Evolutionary conservation across 2,329 filamentous ascomycete genomes (phyloP).

Genomic region (Pseudocercospora fuligena): DNA sequence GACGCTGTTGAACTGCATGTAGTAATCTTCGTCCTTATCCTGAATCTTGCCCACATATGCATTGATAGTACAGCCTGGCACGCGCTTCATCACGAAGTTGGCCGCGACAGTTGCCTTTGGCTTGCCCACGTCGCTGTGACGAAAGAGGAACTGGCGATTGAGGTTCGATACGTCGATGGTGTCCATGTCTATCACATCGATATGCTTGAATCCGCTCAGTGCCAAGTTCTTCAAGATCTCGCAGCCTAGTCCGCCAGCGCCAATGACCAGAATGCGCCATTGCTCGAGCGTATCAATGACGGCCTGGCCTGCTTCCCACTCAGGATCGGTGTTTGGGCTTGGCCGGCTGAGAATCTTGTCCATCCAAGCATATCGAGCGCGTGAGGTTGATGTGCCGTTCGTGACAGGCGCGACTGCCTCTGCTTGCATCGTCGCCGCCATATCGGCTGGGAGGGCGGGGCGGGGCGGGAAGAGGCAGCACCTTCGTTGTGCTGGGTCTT

Average conservation of each 20-base stretch:
- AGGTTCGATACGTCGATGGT: conserved; percentile 98
- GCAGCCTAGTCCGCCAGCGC: conserved; percentile 91
- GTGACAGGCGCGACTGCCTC: conserved; percentile 20
- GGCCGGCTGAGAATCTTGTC: conserved; percentile 76
- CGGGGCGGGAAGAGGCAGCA: not conserved
- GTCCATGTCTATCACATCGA: conserved; percentile 99
- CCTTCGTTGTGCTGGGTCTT: too few relatives aligned
- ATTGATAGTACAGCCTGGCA: conserved; percentile 89
- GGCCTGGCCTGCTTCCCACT: conserved; percentile 52
- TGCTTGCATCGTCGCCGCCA: conserved; percentile 31
- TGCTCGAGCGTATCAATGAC: conserved; percentile 64
- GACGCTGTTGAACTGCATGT: conserved; percentile 93
- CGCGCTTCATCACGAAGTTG: conserved; percentile 84
- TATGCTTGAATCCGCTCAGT: conserved; percentile 92
- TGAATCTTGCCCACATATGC: conserved; percentile 94
- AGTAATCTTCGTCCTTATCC: conserved; percentile 94
- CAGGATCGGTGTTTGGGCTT: conserved; percentile 79
- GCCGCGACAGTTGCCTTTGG: conserved; percentile 94
- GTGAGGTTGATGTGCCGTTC: conserved; percentile 51
- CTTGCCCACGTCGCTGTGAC: conserved; percentile 86
- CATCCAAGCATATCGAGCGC: conserved; percentile 69
- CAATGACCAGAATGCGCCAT: conserved; percentile 70
- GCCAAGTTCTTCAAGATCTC: conserved; percentile 97
- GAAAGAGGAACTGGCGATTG: conserved; percentile 96
- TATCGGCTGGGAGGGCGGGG: conserved; percentile 8